phyloP scores from a whole-genome alignment of 345 rosid species.

The Syzygium oleosum region DNA sequence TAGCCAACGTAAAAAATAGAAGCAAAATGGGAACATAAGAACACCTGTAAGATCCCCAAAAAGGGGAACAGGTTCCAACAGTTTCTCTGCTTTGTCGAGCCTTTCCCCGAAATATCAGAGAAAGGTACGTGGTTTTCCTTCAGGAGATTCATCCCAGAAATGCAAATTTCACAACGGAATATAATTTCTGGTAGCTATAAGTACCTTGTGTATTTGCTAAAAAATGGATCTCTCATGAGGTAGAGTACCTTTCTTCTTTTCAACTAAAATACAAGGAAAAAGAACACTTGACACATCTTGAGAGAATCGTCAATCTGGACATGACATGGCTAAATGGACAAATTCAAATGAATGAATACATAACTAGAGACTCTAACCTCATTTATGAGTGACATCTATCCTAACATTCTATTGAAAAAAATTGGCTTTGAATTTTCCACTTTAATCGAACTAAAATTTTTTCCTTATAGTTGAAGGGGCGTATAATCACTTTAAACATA shows the following conservation, averaged over 20 bases:
- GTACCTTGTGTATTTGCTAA: slow-evolving; percentile 78
- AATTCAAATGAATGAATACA: background rate
- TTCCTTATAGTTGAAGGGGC: background rate
- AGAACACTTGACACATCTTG: background rate
- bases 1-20: background rate
- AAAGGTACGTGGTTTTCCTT: background rate
- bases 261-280: slow-evolving; percentile 25
- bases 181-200: background rate
- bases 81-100: slow-evolving; percentile 57
- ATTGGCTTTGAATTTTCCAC: too few relatives aligned
- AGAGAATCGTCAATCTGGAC: background rate
- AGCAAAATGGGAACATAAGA: background rate
- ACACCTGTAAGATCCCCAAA: slow-evolving; percentile 68
- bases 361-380: slow-evolving; percentile 46
- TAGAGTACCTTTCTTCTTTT: slow-evolving; percentile 78
- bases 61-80: slow-evolving; percentile 59
- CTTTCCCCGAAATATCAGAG: slow-evolving; percentile 43
- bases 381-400: too few relatives aligned
- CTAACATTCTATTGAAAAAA: too few relatives aligned
- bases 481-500: too few relatives aligned
- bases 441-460: background rate
- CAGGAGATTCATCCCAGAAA: background rate
- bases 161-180: background rate
- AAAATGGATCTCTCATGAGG: slow-evolving; percentile 95
- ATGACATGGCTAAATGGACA: background rate